Base-by-base conservation (phyloP, 768 basidiomycete species). In the Lactarius pseudohatsudake region DNA sequence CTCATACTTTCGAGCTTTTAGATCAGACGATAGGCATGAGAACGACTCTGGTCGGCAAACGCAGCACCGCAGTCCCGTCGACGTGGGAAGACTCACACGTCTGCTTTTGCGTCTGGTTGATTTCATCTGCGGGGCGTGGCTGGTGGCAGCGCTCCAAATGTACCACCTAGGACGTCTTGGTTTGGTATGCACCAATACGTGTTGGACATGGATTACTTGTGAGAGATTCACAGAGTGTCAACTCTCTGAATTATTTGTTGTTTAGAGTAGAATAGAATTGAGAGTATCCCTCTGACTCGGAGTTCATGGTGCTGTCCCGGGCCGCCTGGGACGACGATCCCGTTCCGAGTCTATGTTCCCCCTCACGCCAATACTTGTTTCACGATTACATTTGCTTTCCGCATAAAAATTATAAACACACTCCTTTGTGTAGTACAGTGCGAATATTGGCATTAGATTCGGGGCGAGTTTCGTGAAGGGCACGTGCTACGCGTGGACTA, bases 121-220 rank as follows among this genome's bases (percentile, higher is more conserved):
- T 26, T 13, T 36, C n/a, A 50, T 22, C 22, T 50, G 22, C 22
- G 22, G 0, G 22, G n/a, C 22, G 13, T 11, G 11, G 43, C 32
- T 9, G 7, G 13, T 11, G 11, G 36, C 11, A 7, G 36, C 20
- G 3, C 20, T 3, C 20, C 8, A 0, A 45, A n/a, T n/a, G 20
- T 20, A 45, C 38, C 38, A 40, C 38, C 11, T 40, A 40, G 38
- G 13, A 90, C 0, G 93, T 93, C 11, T 80, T 72, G 0, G 92
- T 90, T 4, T 78, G 80, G 65, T 85, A 84, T 5, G 77, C 80
- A 72, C 93, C 92, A 40, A 76, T 80, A 3, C 87, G 84, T 7
- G 76, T 75, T 0, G 78, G 76, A 64, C 71, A 74, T 8, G 65
- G 62, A 65, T 66, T 66, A 36, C 43, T 40, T 61, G 45, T 55